Evolutionary conservation across 176 grass and related monocot genomes (phyloP).

Genomic region (Avena sativa): DNA sequence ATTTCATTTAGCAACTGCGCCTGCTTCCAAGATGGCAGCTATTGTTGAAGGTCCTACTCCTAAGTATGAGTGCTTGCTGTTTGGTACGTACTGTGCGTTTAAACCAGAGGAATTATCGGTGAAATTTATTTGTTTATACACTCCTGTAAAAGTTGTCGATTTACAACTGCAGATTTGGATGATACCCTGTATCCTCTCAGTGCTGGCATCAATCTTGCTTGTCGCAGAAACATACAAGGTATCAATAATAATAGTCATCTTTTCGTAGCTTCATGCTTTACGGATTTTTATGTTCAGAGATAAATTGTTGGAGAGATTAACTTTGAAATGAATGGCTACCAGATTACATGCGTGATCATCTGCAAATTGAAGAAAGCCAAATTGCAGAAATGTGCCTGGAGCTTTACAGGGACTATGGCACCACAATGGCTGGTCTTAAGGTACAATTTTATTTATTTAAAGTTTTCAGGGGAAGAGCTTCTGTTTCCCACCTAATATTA

Average conservation of each 20-base stretch:
- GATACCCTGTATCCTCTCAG: slow-evolving; percentile 73
- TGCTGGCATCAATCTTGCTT: slow-evolving; percentile 69
- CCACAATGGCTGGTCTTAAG: slow-evolving; percentile 84
- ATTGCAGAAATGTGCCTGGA: slow-evolving; percentile 72
- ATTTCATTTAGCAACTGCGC: neutral
- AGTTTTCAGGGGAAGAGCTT: neutral
- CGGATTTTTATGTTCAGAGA: neutral
- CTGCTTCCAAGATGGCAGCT: slow-evolving; percentile 50
- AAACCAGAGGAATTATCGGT: neutral
- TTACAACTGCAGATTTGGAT: slow-evolving; percentile 73
- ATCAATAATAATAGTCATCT: slow-evolving; percentile 1
- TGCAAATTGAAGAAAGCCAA: slow-evolving; percentile 67
- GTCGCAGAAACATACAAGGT: slow-evolving; percentile 79
- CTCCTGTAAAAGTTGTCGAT: neutral
- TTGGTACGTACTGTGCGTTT: slow-evolving; percentile 49
- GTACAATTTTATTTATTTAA: slow-evolving; percentile 15
- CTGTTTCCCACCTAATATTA: neutral
- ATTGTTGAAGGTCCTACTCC: slow-evolving; percentile 43
- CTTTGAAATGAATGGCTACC: slow-evolving; percentile 13
- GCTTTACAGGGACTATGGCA: slow-evolving; percentile 81
- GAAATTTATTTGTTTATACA: slow-evolving; percentile 3
- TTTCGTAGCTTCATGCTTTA: slow-evolving; percentile 20
- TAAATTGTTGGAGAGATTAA: slow-evolving; percentile 27
- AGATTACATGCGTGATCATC: slow-evolving; percentile 78
- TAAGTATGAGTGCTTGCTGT: slow-evolving; percentile 77